A percentile compares a stretch with the other conserved stretches of the same genome.
Conservation (phyloP, 345 rosid species). For the Bruguiera gymnorhiza region DNA sequence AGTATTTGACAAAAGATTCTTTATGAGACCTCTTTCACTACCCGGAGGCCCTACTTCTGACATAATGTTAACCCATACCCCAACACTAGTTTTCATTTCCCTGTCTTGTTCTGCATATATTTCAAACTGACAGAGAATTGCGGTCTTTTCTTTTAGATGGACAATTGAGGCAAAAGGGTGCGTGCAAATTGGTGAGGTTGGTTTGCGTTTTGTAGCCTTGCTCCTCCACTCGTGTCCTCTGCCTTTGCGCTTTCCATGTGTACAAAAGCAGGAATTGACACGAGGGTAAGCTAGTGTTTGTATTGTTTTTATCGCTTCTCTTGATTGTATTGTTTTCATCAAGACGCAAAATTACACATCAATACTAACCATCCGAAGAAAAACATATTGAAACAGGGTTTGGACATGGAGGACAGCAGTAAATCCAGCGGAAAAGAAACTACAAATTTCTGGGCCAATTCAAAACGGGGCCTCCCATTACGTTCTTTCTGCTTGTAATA, state of each 20-base stretch:
- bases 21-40: no score
- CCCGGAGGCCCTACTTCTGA: neutral
- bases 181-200: constrained; percentile 7
- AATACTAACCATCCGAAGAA: no score
- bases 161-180: constrained; percentile 8
- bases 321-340: no score
- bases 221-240: constrained; percentile 45
- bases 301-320: neutral
- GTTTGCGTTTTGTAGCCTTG: constrained; percentile 41
- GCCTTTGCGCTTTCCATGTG: constrained; percentile 24
- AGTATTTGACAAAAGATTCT: neutral
- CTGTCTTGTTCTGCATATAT: constrained; percentile 5
- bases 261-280: constrained; percentile 11
- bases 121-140: neutral
- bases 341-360: no score
- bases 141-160: neutral
- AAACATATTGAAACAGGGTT: no score
- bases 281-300: neutral
- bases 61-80: neutral
- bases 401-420: neutral
- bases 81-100: constrained; percentile 18
- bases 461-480: neutral
- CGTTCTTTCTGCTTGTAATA: neutral
- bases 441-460: neutral
- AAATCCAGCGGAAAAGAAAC: neutral